A percentile compares a stretch with the other conserved stretches of the same genome.
These are phyloP conservation scores for Aciculoconidium aculeatum DNA, from an alignment of 805 yeast genomes.

Conservation along the genomic window DNA sequence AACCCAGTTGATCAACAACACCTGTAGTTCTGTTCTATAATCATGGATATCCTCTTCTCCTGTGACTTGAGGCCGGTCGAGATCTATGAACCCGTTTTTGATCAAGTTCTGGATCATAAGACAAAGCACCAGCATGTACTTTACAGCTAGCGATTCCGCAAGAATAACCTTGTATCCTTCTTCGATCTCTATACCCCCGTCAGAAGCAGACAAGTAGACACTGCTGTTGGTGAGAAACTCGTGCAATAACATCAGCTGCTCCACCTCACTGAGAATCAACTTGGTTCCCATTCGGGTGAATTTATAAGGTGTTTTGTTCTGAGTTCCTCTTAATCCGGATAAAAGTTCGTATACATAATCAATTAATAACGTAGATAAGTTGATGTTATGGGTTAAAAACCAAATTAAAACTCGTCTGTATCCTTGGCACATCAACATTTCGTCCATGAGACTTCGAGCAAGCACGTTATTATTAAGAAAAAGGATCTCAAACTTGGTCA, in stretches of 20 bases:
- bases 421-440: constrained; percentile 64
- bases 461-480: constrained; percentile 46
- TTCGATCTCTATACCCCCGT: constrained; percentile 23
- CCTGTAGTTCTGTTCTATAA: constrained; percentile 54
- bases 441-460: constrained; percentile 57
- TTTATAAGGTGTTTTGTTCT: constrained; percentile 19
- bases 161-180: constrained; percentile 23
- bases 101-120: constrained; percentile 54
- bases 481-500: constrained; percentile 45
- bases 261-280: constrained; percentile 50
- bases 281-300: constrained; percentile 53
- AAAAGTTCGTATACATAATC: constrained; percentile 60
- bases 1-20: constrained; percentile 59
- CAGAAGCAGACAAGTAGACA: constrained; percentile 25
- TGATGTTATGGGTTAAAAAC: constrained; percentile 56
- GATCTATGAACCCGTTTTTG: constrained; percentile 37
- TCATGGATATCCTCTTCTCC: constrained; percentile 32
- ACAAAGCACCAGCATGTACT: constrained; percentile 50
- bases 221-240: constrained; percentile 56
- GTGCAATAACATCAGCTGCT: constrained; percentile 61
- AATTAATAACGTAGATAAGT: constrained; percentile 48
- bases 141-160: constrained; percentile 31
- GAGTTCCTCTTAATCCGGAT: constrained; percentile 50
- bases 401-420: constrained; percentile 59
- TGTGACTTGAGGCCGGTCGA: constrained; percentile 22